phyloP scores from a whole-genome alignment of 148 eudicot genomes.

The Rhododendron griersonianum region DNA sequence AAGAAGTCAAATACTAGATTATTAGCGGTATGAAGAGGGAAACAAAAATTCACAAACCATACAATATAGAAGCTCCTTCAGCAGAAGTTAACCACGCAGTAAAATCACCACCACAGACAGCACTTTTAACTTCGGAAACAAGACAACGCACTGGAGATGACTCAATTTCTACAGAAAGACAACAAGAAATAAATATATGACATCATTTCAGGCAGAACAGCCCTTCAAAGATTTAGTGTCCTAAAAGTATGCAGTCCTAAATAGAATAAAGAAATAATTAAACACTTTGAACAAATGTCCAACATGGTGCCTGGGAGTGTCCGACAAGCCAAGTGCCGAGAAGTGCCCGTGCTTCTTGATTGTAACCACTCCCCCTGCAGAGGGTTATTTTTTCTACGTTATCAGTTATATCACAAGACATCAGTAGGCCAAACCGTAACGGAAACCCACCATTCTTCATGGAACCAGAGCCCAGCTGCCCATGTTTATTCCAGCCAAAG shows the following conservation, averaged over 20 bases:
- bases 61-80: slow-evolving; percentile 88
- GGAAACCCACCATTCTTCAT: slow-evolving; percentile 58
- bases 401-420: neutral
- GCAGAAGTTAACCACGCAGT: slow-evolving; percentile 66
- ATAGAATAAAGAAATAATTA: neutral
- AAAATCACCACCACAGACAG: slow-evolving; percentile 4
- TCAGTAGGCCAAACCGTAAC: neutral
- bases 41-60: slow-evolving; percentile 37
- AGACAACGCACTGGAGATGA: slow-evolving; percentile 75
- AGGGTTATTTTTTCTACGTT: neutral
- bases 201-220: neutral
- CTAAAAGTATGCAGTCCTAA: neutral
- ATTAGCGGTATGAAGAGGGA: neutral
- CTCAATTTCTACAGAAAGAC: slow-evolving; percentile 61
- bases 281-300: neutral
- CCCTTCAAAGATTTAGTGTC: neutral
- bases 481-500: slow-evolving; percentile 99
- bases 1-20: neutral
- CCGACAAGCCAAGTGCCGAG: neutral
- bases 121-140: slow-evolving; percentile 59
- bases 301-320: neutral
- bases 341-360: neutral
- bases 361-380: neutral
- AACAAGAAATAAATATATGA: neutral
- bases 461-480: slow-evolving; percentile 93